A percentile compares a stretch with the other conserved stretches of the same genome.
These are phyloP conservation scores for Phtheirospermum japonicum DNA, from an alignment of 257 asterid species.

Conservation along the genomic window DNA sequence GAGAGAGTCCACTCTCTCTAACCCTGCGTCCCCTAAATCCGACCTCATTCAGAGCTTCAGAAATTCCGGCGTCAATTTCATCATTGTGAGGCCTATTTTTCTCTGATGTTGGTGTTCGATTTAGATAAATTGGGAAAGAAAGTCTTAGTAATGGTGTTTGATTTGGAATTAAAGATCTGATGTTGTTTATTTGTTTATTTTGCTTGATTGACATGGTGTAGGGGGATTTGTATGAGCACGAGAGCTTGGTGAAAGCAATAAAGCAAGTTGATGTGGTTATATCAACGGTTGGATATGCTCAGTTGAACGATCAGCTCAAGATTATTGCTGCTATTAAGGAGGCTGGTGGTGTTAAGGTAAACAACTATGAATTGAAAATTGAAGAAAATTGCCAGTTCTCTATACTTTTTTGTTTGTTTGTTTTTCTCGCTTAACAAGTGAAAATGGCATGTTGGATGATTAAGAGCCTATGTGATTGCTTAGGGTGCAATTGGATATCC, in stretches of 20 bases:
- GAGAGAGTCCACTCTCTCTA: conserved; percentile 41
- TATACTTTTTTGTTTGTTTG: neutral
- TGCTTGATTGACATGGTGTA: conserved; percentile 7
- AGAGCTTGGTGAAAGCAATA: conserved; percentile 53
- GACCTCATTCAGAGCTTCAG: conserved; percentile 42
- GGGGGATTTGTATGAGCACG: conserved; percentile 59
- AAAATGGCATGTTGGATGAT: too few relatives aligned
- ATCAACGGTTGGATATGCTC: conserved; percentile 46
- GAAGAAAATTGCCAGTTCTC: conserved; percentile 3
- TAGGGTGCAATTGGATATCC: too few relatives aligned
- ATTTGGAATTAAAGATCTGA: neutral
- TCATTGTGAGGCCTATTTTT: conserved; percentile 28
- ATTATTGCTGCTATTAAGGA: conserved; percentile 54
- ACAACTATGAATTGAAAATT: neutral
- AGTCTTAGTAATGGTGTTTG: too few relatives aligned
- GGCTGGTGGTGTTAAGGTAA: conserved; percentile 55
- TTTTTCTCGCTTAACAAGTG: too few relatives aligned
- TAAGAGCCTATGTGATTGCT: neutral
- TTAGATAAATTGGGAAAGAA: too few relatives aligned
- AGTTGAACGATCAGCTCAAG: conserved; percentile 46
- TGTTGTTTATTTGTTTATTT: neutral
- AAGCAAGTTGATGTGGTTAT: conserved; percentile 68
- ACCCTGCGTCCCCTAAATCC: conserved; percentile 38
- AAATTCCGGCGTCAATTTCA: conserved; percentile 39
- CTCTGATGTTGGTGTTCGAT: neutral